Evolutionary conservation across 2,329 filamentous ascomycete genomes (phyloP).

Genomic region (Xylaria sp.): DNA sequence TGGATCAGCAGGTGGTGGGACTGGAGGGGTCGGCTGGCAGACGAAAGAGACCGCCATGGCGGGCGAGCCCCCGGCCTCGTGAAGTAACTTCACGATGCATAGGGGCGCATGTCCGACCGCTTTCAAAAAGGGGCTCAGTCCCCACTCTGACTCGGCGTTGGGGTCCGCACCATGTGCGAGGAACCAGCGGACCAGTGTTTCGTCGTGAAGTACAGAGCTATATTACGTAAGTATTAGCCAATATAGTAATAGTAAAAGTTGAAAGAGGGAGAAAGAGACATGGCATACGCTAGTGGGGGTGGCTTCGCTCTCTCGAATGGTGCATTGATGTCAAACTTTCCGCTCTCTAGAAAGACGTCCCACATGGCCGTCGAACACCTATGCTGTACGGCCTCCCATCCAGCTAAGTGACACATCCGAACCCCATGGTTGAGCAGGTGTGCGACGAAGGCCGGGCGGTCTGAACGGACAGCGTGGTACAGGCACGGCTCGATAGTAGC

Average conservation of each 20-base stretch:
- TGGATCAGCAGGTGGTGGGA: background rate
- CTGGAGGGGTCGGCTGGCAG: background rate
- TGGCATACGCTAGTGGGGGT: background rate
- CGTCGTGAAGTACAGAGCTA: background rate
- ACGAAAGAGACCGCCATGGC: background rate
- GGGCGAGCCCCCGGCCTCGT: conserved; percentile 6
- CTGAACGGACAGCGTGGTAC: background rate
- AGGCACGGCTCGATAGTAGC: conserved; percentile 3
- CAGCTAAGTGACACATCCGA: background rate
- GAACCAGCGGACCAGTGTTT: background rate
- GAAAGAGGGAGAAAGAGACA: background rate
- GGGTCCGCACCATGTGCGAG: conserved; percentile 5
- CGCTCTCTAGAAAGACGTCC: background rate
- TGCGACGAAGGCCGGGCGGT: background rate
- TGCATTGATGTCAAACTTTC: background rate
- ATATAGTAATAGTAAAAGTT: background rate
- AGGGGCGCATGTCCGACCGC: conserved; percentile 1
- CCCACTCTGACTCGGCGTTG: background rate
- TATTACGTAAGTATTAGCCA: background rate
- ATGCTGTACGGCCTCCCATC: background rate
- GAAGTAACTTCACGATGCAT: background rate
- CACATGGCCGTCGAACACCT: conserved; percentile 1
- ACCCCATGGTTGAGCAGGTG: background rate
- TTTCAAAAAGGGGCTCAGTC: background rate
- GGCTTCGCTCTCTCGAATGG: background rate